Evolutionary conservation across 2,329 filamentous ascomycete genomes (phyloP).

Genomic region (Cephalotrichum gorgonifer): DNA sequence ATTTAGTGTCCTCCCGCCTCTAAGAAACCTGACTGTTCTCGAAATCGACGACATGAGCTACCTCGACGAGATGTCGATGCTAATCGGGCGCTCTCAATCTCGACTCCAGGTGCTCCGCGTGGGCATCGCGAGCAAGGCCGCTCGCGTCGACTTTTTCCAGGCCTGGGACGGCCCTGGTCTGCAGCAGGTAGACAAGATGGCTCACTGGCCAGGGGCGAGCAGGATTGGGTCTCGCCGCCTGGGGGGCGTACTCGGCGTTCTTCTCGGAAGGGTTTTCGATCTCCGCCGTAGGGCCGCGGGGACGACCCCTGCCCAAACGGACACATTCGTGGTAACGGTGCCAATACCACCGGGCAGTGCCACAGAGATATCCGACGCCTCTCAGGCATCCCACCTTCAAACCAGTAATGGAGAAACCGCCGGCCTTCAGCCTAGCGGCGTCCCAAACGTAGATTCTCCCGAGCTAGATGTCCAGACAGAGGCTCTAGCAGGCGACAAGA

Average conservation of each 20-base stretch:
- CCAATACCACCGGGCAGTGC: not conserved
- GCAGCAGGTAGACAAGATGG: conserved; percentile 52
- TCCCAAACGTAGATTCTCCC: not conserved
- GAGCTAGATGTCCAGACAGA: not conserved
- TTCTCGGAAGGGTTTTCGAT: conserved; percentile 59
- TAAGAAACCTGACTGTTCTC: conserved; percentile 66
- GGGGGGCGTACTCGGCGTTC: conserved; percentile 57
- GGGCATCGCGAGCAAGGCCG: conserved; percentile 50
- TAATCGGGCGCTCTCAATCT: conserved; percentile 60
- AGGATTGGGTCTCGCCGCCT: conserved; percentile 52
- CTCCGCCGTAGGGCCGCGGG: conserved; percentile 21
- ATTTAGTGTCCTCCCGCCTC: conserved; percentile 64
- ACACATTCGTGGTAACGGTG: not conserved
- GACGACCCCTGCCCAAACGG: not conserved
- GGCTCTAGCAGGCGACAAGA: not conserved
- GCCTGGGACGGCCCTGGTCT: conserved; percentile 53
- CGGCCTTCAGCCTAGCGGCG: not conserved
- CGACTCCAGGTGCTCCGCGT: conserved; percentile 62
- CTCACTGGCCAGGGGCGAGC: conserved; percentile 44
- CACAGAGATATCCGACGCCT: not conserved
- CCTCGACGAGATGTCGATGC: conserved; percentile 69
- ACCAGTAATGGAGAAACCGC: not conserved
- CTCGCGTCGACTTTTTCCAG: conserved; percentile 41
- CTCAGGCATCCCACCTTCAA: not conserved
- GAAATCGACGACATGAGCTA: conserved; percentile 79